A percentile compares a stretch with the other conserved stretches of the same genome.
Evolutionary conservation across 345 rosid species (phyloP).

Genomic region (Excoecaria cochinchinensis): DNA sequence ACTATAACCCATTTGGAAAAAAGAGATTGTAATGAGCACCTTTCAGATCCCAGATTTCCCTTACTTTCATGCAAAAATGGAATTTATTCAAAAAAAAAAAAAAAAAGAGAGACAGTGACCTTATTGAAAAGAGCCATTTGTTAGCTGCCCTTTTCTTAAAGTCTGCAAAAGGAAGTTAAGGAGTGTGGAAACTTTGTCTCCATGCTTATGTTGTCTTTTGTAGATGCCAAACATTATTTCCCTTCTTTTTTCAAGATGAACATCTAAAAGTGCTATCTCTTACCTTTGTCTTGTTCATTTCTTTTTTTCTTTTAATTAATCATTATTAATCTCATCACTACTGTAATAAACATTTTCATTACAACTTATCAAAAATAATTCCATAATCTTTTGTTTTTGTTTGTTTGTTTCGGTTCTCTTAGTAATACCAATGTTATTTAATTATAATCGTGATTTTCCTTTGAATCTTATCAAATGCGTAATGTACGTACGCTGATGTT

Average conservation of each 20-base stretch:
- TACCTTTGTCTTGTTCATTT: conserved; percentile 22
- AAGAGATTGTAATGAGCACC: conserved; percentile 20
- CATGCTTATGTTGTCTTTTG: conserved; percentile 36
- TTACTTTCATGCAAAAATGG: conserved; percentile 49
- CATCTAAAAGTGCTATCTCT: neutral
- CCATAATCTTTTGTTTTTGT: conserved; percentile 5
- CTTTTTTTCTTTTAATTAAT: no score
- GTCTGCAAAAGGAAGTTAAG: conserved; percentile 39
- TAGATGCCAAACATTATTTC: conserved; percentile 23
- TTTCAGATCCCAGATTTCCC: conserved; percentile 42
- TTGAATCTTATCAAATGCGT: no score
- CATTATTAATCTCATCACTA: no score
- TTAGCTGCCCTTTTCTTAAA: conserved; percentile 40
- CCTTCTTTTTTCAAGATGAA: conserved; percentile 10
- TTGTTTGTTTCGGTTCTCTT: neutral
- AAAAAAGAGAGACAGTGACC: conserved; percentile 26
- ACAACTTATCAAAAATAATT: neutral
- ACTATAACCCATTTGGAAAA: neutral
- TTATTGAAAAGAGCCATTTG: conserved; percentile 36
- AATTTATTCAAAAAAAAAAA: conserved; percentile 13
- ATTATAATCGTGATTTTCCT: no score
- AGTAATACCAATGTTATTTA: conserved; percentile 12
- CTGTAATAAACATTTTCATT: no score
- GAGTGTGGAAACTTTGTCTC: conserved; percentile 46
- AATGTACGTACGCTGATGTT: no score